phyloP scores from a whole-genome alignment of 2,329 filamentous ascomycete genomes.

The Simplicillium sp. region DNA sequence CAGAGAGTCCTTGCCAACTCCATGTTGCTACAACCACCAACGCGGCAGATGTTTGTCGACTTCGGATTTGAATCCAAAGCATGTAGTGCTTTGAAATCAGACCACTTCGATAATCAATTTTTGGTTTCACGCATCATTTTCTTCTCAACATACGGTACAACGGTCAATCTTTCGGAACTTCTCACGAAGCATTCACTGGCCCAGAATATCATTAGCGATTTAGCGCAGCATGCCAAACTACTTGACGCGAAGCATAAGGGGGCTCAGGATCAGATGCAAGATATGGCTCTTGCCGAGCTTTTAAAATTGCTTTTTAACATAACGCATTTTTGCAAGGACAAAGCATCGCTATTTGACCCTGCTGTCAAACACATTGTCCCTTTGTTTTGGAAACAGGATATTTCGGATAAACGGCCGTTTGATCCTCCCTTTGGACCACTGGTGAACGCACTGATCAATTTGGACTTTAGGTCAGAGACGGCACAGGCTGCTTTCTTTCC shows the following conservation, averaged over 20 bases:
- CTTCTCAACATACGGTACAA: slow-evolving; percentile 39
- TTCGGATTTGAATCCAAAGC: slow-evolving; percentile 50
- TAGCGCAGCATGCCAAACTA: slow-evolving; percentile 57
- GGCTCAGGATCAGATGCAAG: slow-evolving; percentile 50
- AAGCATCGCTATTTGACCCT: slow-evolving; percentile 51
- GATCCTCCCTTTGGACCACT: slow-evolving; percentile 63
- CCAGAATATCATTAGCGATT: slow-evolving; percentile 57
- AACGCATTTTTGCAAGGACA: slow-evolving; percentile 60
- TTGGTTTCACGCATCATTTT: slow-evolving; percentile 41
- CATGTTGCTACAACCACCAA: slow-evolving; percentile 46
- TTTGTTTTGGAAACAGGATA: slow-evolving; percentile 52
- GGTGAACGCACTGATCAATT: slow-evolving; percentile 72
- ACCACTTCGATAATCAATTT: slow-evolving; percentile 78
- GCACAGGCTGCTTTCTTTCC: slow-evolving; percentile 56
- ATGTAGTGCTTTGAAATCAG: slow-evolving; percentile 62
- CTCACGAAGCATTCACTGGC: slow-evolving; percentile 29
- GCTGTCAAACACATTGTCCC: slow-evolving; percentile 62
- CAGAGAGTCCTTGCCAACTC: slow-evolving; percentile 77
- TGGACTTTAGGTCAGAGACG: slow-evolving; percentile 55
- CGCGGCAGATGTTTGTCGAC: slow-evolving; percentile 20
- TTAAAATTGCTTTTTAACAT: slow-evolving; percentile 87
- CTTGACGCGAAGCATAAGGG: slow-evolving; percentile 19
- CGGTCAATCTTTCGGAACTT: slow-evolving; percentile 38
- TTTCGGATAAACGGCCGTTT: slow-evolving; percentile 55
- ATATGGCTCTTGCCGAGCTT: slow-evolving; percentile 74